phyloP scores from a whole-genome alignment of 2,329 filamentous ascomycete genomes.

The Byssoonygena ceratinophila region DNA sequence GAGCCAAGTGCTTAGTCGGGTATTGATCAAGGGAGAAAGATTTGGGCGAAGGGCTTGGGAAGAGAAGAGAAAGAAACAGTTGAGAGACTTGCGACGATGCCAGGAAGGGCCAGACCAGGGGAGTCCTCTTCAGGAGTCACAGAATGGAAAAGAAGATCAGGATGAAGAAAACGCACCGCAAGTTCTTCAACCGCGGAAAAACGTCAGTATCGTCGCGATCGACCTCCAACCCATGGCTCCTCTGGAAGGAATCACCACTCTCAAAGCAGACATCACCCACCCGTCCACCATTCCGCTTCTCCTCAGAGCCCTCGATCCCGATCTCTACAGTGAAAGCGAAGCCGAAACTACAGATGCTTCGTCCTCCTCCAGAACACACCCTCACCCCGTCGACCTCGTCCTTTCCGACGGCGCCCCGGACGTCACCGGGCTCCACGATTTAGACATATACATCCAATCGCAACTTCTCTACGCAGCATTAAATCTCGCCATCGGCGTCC shows the following conservation, averaged over 20 bases:
- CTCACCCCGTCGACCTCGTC: conserved; percentile 80
- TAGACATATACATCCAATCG: conserved; percentile 96
- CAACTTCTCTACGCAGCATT: conserved; percentile 90
- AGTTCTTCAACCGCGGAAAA: conserved; percentile 45
- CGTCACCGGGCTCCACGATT: conserved; percentile 89
- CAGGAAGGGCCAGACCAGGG: conserved; percentile 25
- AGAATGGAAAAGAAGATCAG: conserved; percentile 26
- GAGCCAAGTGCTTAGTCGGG: conserved; percentile 90
- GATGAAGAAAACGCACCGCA: conserved; percentile 21
- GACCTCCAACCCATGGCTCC: conserved; percentile 94
- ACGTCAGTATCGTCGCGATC: conserved; percentile 90
- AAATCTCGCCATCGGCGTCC: conserved; percentile 83
- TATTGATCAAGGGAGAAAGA: conserved; percentile 85
- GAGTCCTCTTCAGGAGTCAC: neutral
- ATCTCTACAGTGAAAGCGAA: conserved; percentile 43
- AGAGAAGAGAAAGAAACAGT: conserved; percentile 60
- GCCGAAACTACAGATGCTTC: conserved; percentile 28
- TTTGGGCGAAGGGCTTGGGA: conserved; percentile 81
- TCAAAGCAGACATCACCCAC: conserved; percentile 94
- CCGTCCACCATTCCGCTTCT: conserved; percentile 87
- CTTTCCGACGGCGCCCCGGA: conserved; percentile 93
- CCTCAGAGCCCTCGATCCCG: conserved; percentile 69
- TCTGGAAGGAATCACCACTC: conserved; percentile 78
- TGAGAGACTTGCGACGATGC: conserved; percentile 21
- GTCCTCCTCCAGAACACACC: conserved; percentile 39